These are phyloP conservation scores for Xylaria intraflava DNA, from an alignment of 495 filamentous ascomycete species.

Conservation along the genomic window DNA sequence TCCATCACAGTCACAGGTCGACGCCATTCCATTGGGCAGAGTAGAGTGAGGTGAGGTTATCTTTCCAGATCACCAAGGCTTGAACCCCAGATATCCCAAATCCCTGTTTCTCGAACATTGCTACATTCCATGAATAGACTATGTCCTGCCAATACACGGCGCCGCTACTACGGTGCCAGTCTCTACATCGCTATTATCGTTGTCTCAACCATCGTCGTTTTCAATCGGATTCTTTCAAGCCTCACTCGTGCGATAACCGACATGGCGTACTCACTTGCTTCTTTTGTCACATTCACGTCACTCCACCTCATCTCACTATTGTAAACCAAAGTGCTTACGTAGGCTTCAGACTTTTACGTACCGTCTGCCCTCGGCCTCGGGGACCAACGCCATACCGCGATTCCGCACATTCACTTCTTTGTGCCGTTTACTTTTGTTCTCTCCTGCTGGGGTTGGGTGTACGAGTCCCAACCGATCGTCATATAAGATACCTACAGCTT, in stretches of 20 bases:
- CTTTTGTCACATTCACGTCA: neutral
- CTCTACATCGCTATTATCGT: neutral
- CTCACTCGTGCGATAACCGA: neutral
- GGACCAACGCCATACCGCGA: neutral
- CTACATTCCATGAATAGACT: neutral
- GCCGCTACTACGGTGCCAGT: neutral
- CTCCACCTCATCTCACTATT: neutral
- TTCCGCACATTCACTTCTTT: neutral
- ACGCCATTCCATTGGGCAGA: constrained; percentile 1
- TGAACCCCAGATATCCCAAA: neutral
- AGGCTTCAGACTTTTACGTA: neutral
- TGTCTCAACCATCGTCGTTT: neutral
- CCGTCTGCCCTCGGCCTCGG: neutral
- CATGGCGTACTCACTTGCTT: neutral
- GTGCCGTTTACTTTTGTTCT: neutral
- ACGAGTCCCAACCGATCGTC: neutral
- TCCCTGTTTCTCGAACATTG: neutral
- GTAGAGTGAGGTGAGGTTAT: neutral
- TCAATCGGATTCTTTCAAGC: constrained; percentile 2
- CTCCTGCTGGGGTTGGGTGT: neutral
- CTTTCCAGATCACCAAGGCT: neutral
- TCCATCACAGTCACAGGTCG: neutral
- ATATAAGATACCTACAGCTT: neutral
- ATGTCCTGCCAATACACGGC: neutral
- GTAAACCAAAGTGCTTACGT: neutral